These are phyloP conservation scores for Gloeophyllum trabeum DNA, from an alignment of 768 basidiomycete species.

Conservation along the genomic window DNA sequence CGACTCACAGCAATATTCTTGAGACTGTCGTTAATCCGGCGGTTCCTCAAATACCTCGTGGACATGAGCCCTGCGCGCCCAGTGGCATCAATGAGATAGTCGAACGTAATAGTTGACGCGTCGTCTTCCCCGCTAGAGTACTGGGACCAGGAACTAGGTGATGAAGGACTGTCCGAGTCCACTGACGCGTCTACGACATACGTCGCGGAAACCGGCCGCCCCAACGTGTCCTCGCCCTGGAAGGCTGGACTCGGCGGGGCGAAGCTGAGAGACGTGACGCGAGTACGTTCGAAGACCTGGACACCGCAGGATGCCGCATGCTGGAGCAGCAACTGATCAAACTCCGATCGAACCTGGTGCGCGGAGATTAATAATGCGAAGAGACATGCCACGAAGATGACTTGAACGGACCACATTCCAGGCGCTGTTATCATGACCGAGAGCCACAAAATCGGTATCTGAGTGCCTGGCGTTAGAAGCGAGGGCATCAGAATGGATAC, in stretches of 20 bases:
- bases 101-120: conserved; percentile 17
- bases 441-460: conserved; percentile 50
- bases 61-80: conserved; percentile 25
- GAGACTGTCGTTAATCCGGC: conserved; percentile 20
- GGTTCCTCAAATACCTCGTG: conserved; percentile 23
- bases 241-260: conserved; percentile 10
- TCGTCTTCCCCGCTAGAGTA: background rate
- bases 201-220: background rate
- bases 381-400: too few relatives aligned
- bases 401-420: conserved; percentile 50
- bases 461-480: too few relatives aligned
- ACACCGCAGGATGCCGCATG: conserved; percentile 39
- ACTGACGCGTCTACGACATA: too few relatives aligned
- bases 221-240: background rate
- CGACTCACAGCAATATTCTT: conserved; percentile 20
- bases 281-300: conserved; percentile 34
- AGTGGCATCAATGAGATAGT: conserved; percentile 25
- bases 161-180: too few relatives aligned
- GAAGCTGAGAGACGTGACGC: conserved; percentile 35
- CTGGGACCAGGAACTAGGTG: too few relatives aligned
- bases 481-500: too few relatives aligned
- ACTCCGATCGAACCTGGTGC: conserved; percentile 47
- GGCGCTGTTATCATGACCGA: conserved; percentile 34
- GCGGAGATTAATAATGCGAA: too few relatives aligned
- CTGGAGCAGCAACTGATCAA: conserved; percentile 44